Base-by-base conservation (phyloP, 257 asterid species). In the Solanum piurae region DNA sequence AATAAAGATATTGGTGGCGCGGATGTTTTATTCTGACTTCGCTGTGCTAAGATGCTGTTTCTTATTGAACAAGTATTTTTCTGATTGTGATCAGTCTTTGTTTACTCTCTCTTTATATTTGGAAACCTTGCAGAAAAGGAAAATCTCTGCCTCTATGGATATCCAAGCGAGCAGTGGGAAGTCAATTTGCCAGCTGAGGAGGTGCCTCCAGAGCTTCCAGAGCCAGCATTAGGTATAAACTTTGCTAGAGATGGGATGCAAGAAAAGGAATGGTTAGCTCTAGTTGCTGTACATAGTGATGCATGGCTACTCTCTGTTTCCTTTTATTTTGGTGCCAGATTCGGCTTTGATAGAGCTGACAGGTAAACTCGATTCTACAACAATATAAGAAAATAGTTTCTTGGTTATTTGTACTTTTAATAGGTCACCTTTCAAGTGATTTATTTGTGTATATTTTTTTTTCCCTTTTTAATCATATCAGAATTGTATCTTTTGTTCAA, bases 181-280 rank as follows among this genome's bases (percentile, higher is more conserved):
- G 92, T 91, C 73, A 90, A 87, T 89, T 87, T 91, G 88, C 93
- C 93, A 44, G 93, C 91, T 55, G 92, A 91, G 34, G 92, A 91
- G 89, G 92, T 91, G 46, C 93, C 93, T 86, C 92, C 91, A 1
- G 93, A 91, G 86, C 92, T 91, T 85, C 93, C 93, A 25, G 92
- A 91, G 85, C 92, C 93, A 86, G 93, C 93, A 58, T 68, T 91
- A 72, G 93, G 93, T 66, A 91, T 91, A 55, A 91, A 90, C 89
- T 91, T 91, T 86, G 93, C 93, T 37, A 91, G 93, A 88, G 93
- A 90, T 86, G 93, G 93, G 82, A 90, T 91, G 93, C 89, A 88
- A 74, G 91, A 90, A 42, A 91, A 90, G 90, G 93, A 91, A 86
- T 91, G 92, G 93, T 77, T 91, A 89, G 74, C 92, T 82, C 90